Base-by-base conservation (phyloP, 345 rosid genomes). In the Salix exigua region DNA sequence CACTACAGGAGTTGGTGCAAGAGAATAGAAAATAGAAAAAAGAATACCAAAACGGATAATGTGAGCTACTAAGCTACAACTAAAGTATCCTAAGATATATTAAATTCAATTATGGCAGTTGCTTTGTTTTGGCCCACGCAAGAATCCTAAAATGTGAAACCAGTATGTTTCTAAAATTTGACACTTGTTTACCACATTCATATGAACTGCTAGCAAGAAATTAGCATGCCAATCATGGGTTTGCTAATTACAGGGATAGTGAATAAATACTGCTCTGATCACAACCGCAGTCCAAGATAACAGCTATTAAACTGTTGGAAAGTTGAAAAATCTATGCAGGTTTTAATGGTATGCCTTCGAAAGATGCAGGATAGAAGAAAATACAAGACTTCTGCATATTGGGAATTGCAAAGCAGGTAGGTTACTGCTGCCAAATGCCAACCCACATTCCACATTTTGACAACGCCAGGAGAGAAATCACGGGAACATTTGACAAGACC, bases 1-100 rank as follows among this genome's bases (percentile, higher is more conserved):
- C 79, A 62, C 42, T 63, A 76, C 72, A 77, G 82, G 79, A 79
- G 78, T 74, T 68, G 85, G 78, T 77, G 68, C 53, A 48, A 55
- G 65, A 12, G 19, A 65, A 38, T 31, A 23, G 30, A 38, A 30
- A 28, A 26, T 21, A 38, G 18, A 5, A 60, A 16, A 31, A 3
- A n/a, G 31, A 12, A 16, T 4, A 38, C n/a, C n/a, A 31, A 38
- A 12, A 70, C 18, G 23, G 55, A 11, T 35, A 19, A 23, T 25
- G 72, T 18, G 12, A 61, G 44, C 40, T 73, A 61, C 46, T 18
- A 5, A 40, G 53, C 40, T 21, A 53, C 65, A 44, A 60, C 50
- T 44, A 35, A 53, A 53, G 3, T 81, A 26, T 6, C 17, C 42
- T 50, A 53, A 21, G 44, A 65, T 55, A 42, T 71, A 8, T 33